Conservation (phyloP, 2,329 filamentous ascomycete species). For the Ascochyta clinopodiicola region DNA sequence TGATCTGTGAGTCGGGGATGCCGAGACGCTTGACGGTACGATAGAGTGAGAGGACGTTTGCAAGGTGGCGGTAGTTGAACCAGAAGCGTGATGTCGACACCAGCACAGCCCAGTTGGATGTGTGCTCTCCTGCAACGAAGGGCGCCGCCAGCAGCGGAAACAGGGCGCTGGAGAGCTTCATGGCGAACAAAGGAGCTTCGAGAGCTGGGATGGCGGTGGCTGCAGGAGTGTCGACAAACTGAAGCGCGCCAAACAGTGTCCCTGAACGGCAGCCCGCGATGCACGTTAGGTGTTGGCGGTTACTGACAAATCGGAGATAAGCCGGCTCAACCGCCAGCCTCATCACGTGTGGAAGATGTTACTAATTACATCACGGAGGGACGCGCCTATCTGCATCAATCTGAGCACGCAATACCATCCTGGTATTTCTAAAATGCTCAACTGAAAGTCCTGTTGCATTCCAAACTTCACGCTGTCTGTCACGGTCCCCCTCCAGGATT, state of each 20-base stretch:
- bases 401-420: constrained; percentile 29
- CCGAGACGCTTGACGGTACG: constrained; percentile 97
- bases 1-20: constrained; percentile 98
- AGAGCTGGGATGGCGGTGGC: not conserved
- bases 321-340: constrained; percentile 16
- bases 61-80: constrained; percentile 99
- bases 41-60: constrained; percentile 96
- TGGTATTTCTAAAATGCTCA: constrained; percentile 16
- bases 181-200: constrained; percentile 4
- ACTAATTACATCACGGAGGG: constrained; percentile 29
- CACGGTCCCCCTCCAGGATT: constrained; percentile 27
- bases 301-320: constrained; percentile 44
- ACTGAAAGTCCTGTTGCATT: constrained; percentile 5
- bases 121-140: constrained; percentile 73
- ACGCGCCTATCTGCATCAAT: constrained; percentile 19
- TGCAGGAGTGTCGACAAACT: not conserved
- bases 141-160: constrained; percentile 41
- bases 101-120: constrained; percentile 99
- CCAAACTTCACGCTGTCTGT: constrained; percentile 25
- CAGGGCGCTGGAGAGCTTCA: constrained; percentile 37
- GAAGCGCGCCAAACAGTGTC: not conserved
- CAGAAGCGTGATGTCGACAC: constrained; percentile 98
- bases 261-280: constrained; percentile 18
- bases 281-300: constrained; percentile 29
- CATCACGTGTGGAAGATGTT: constrained; percentile 26